These are phyloP conservation scores for Chytriomyces confervae DNA, from an alignment of 192 early-diverging fungal genomes.

Conservation along the genomic window DNA sequence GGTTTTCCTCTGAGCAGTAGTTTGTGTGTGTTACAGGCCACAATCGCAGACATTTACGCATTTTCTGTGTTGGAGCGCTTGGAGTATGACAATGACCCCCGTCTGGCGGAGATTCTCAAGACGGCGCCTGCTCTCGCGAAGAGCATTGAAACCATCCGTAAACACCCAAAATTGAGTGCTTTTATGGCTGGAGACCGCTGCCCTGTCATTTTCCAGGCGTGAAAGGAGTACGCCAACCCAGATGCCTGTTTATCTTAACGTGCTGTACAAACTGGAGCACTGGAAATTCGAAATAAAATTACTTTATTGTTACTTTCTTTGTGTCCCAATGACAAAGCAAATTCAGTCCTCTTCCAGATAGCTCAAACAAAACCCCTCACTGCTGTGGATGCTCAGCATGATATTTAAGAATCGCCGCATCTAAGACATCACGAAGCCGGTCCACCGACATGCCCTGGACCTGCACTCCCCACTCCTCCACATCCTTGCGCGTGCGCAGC, in stretches of 20 bases:
- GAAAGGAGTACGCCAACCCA: neutral
- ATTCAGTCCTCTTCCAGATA: too few species aligned
- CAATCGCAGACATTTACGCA: slow-evolving; percentile 17
- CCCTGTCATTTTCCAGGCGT: neutral
- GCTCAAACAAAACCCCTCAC: too few species aligned
- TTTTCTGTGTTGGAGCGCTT: slow-evolving; percentile 13
- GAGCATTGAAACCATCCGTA: neutral
- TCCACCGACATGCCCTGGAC: slow-evolving; percentile 34
- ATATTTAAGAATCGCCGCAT: slow-evolving; percentile 18
- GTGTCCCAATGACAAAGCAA: too few species aligned
- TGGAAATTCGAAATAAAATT: too few species aligned
- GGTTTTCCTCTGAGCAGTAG: neutral
- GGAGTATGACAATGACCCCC: neutral
- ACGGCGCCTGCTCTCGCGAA: neutral
- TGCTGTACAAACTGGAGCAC: too few species aligned
- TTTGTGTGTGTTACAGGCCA: neutral
- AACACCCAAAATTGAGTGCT: neutral
- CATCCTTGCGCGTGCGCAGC: slow-evolving; percentile 5
- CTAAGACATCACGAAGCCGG: slow-evolving; percentile 24
- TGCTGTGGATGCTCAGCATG: neutral
- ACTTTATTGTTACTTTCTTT: too few species aligned
- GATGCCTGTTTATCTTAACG: too few species aligned
- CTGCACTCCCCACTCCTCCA: slow-evolving; percentile 33
- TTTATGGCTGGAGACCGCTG: neutral
- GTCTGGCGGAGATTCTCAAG: slow-evolving; percentile 1